Conservation (phyloP, 2,329 filamentous ascomycete genomes). For the Myriosclerotinia duriaeana region DNA sequence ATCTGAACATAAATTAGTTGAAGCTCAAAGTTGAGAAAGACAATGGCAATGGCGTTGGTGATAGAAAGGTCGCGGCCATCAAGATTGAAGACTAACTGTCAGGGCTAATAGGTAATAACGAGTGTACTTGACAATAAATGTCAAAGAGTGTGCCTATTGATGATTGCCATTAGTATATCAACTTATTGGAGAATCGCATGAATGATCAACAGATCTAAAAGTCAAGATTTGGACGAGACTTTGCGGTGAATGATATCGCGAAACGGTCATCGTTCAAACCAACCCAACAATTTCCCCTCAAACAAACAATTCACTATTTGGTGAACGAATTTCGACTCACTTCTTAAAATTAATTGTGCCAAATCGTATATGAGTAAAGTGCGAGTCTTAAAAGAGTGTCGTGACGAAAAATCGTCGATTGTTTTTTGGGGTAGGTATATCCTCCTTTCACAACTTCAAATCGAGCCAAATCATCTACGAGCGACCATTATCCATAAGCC, state of each 20-base stretch:
- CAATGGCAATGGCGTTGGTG: conserved; percentile 15
- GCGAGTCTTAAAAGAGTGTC: conserved; percentile 41
- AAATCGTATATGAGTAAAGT: conserved; percentile 24
- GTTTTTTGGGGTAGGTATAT: conserved; percentile 21
- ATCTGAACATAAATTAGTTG: conserved; percentile 30
- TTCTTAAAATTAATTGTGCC: conserved; percentile 24
- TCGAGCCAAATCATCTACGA: conserved; percentile 36
- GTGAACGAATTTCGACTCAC: conserved; percentile 35
- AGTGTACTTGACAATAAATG: conserved; percentile 60
- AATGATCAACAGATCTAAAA: conserved; percentile 33
- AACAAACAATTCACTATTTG: conserved; percentile 7
- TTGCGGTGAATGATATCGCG: conserved; percentile 31
- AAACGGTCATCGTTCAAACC: not conserved
- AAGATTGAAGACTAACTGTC: conserved; percentile 46
- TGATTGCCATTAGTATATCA: conserved; percentile 31
- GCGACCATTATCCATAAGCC: conserved; percentile 40
- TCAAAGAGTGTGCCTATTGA: conserved; percentile 50
- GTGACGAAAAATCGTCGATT: conserved; percentile 41
- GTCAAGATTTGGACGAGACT: conserved; percentile 10
- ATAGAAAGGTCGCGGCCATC: not conserved
- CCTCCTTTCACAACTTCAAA: conserved; percentile 33
- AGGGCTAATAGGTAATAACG: conserved; percentile 50
- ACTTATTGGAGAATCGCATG: conserved; percentile 30
- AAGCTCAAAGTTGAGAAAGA: conserved; percentile 33
- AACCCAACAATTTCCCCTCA: conserved; percentile 1